phyloP scores from a whole-genome alignment of 768 basidiomycete species.

The Podaxis sp. region DNA sequence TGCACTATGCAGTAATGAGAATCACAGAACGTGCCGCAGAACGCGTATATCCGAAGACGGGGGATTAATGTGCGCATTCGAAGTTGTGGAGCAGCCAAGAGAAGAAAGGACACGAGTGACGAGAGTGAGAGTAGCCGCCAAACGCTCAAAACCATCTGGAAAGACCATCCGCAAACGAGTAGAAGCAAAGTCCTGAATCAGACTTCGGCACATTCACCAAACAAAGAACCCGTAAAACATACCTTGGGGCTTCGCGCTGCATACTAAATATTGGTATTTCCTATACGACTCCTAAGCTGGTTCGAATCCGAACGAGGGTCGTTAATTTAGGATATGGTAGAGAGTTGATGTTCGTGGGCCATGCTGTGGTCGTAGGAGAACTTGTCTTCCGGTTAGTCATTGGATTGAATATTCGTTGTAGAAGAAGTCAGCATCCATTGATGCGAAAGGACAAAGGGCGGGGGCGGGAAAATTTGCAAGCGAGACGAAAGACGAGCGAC shows the following conservation, averaged over 20 bases:
- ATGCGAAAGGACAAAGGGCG: too few relatives aligned
- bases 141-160: neutral
- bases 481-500: too few relatives aligned
- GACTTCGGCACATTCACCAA: conserved; percentile 34
- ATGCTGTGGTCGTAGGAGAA: conserved; percentile 56
- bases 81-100: neutral
- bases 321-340: conserved; percentile 29
- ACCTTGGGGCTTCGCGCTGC: conserved; percentile 70
- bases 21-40: neutral
- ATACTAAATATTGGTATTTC: conserved; percentile 65
- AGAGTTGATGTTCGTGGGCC: conserved; percentile 57
- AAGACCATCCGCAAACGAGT: neutral
- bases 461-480: too few relatives aligned
- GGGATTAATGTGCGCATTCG: neutral
- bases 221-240: conserved; percentile 37
- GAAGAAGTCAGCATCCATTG: too few relatives aligned
- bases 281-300: conserved; percentile 68
- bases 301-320: conserved; percentile 28
- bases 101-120: too few relatives aligned
- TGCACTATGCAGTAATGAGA: conserved; percentile 35
- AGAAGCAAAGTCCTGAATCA: conserved; percentile 38
- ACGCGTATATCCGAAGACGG: neutral
- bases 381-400: conserved; percentile 3
- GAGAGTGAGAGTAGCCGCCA: too few relatives aligned
- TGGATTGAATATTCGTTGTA: too few relatives aligned